Evolutionary conservation across 2,329 filamentous ascomycete species (phyloP).

Genomic region (Immersiporthe knoxdaviesiana): DNA sequence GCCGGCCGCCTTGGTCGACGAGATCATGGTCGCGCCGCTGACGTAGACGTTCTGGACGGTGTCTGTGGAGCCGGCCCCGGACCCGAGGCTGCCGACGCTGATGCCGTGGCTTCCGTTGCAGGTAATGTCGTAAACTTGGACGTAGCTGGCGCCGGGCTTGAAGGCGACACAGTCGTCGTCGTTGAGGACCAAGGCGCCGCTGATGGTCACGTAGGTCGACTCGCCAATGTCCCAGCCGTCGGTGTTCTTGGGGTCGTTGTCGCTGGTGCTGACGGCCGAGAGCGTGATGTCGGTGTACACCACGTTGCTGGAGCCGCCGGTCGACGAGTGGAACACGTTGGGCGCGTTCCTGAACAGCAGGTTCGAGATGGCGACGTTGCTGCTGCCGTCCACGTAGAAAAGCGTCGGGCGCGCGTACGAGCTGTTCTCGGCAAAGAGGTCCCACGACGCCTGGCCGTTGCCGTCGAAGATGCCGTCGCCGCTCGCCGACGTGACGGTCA

Average conservation of each 20-base stretch:
- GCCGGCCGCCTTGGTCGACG: slow-evolving; percentile 24
- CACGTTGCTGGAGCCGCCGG: slow-evolving; percentile 41
- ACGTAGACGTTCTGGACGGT: slow-evolving; percentile 48
- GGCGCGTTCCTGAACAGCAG: slow-evolving; percentile 47
- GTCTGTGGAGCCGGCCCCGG: slow-evolving; percentile 39
- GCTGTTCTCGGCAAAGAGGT: slow-evolving; percentile 44
- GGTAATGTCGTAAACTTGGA: slow-evolving; percentile 45
- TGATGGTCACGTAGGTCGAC: slow-evolving; percentile 43
- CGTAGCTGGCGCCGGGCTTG: slow-evolving; percentile 45
- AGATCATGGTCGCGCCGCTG: slow-evolving; percentile 38
- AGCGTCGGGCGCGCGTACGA: slow-evolving; percentile 46
- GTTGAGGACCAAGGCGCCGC: slow-evolving; percentile 43
- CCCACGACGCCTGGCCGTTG: slow-evolving; percentile 48
- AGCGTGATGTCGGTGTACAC: slow-evolving; percentile 43
- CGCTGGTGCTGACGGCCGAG: slow-evolving; percentile 43
- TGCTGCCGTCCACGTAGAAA: slow-evolving; percentile 43
- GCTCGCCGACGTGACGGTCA: slow-evolving; percentile 45
- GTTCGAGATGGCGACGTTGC: slow-evolving; percentile 43
- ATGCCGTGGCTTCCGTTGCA: slow-evolving; percentile 52
- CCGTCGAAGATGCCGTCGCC: slow-evolving; percentile 50
- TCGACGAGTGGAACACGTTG: slow-evolving; percentile 48
- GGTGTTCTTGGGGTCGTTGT: slow-evolving; percentile 45
- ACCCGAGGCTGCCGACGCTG: slow-evolving; percentile 51
- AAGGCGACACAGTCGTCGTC: slow-evolving; percentile 51
- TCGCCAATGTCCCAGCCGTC: slow-evolving; percentile 48